Conservation (phyloP, 2,329 filamentous ascomycete genomes). For the Cladophialophora psammophila region DNA sequence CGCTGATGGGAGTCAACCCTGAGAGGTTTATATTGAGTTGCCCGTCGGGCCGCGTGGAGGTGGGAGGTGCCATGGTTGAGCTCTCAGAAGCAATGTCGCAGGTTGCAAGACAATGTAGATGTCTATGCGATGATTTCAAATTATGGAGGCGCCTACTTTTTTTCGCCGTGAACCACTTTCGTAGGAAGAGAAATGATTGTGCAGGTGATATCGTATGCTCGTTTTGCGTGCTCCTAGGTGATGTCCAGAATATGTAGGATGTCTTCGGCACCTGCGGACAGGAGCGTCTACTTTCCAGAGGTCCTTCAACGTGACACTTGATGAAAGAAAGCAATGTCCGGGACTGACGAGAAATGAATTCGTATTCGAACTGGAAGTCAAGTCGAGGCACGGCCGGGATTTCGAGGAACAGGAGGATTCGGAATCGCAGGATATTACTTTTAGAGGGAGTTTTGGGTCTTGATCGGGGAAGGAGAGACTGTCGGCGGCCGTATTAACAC, state of each 20-base stretch:
- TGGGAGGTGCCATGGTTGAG: conserved; percentile 35
- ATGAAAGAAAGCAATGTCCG: neutral
- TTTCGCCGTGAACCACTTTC: conserved; percentile 1
- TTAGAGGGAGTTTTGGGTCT: conserved; percentile 17
- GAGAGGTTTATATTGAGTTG: conserved; percentile 40
- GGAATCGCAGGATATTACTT: conserved; percentile 29
- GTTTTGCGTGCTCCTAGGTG: neutral
- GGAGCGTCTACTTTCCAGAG: neutral
- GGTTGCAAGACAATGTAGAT: neutral
- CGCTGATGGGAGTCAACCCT: conserved; percentile 34
- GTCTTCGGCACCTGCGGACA: conserved; percentile 2
- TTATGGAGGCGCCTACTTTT: conserved; percentile 6
- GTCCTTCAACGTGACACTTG: neutral
- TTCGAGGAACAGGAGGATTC: conserved; percentile 15
- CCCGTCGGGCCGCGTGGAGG: conserved; percentile 33
- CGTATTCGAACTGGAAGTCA: neutral
- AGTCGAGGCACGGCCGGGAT: neutral
- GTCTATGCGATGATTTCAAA: conserved; percentile 1
- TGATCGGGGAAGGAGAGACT: conserved; percentile 21
- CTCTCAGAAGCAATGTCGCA: conserved; percentile 8
- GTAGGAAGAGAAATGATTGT: neutral
- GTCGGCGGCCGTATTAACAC: conserved; percentile 33
- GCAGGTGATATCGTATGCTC: conserved; percentile 1
- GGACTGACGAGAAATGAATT: neutral
- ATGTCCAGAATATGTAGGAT: neutral